phyloP scores from a whole-genome alignment of 176 grass and related monocot genomes.

The Bonia amplexicaulis region DNA sequence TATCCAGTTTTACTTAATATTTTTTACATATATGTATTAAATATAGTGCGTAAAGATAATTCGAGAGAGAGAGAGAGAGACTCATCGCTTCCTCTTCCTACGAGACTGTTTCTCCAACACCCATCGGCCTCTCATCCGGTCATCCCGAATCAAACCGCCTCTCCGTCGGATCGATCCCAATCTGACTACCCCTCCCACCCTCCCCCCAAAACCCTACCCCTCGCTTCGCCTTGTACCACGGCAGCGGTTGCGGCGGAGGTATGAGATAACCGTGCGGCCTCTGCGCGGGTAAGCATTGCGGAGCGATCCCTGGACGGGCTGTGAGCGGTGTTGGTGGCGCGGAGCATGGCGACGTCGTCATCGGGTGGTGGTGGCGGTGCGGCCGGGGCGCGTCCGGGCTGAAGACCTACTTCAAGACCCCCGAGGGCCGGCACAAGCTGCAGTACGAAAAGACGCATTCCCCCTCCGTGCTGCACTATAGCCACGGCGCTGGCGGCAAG shows the following conservation, averaged over 20 bases:
- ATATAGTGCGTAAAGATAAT: no score
- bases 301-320: neutral
- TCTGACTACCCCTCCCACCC: constrained; percentile 2
- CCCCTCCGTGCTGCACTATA: constrained; percentile 61
- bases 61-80: neutral
- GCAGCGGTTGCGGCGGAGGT: neutral
- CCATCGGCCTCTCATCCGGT: neutral
- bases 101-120: neutral
- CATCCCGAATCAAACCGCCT: constrained; percentile 14
- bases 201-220: constrained; percentile 35
- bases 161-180: constrained; percentile 11
- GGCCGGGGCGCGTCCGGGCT: constrained; percentile 38
- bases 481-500: constrained; percentile 62
- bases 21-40: no score
- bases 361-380: constrained; percentile 37
- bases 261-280: neutral
- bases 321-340: constrained; percentile 23
- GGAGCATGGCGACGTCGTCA: constrained; percentile 50
- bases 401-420: constrained; percentile 96
- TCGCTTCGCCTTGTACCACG: neutral
- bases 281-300: constrained; percentile 16
- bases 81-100: neutral
- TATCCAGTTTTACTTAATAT: no score
- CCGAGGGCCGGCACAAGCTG: constrained; percentile 91
- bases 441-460: constrained; percentile 95